Base-by-base conservation (phyloP, 2,329 filamentous ascomycete species). In the Exophiala aquamarina region DNA sequence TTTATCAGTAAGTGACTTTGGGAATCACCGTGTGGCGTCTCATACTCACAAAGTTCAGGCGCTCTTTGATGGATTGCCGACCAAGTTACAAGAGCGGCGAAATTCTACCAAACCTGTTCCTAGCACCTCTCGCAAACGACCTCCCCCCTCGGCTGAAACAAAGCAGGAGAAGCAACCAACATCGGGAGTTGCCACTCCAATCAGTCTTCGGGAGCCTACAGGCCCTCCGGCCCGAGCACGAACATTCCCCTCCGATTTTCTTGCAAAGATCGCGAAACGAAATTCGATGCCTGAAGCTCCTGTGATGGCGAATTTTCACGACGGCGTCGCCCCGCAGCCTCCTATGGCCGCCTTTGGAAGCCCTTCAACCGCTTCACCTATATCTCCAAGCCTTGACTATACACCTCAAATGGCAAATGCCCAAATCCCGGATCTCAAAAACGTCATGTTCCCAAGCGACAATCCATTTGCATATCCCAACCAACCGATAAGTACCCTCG, bases 21-120 rank as follows among this genome's bases (percentile, higher is more conserved):
- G 21, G 18, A 5, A 11, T 15, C 23, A 11, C 23, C 11, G 23
- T 6, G 6, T 6, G 45, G 18, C 46, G 11, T 9, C 7, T 4
- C 5, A 17, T 23, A n/a, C 41, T 45, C 18, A 44, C 18, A 21
- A 5, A 14, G 36, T n/a, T 13, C 10, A 93, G 88, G 76, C 77
- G 39, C 76, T 96, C 6, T 96, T 97, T 64, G 87, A 93, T 50
- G 82, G 90, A 61, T 70, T 97, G 1, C 89, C 91, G 1, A 84
- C 86, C 41, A 78, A 78, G 47, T 72, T 94, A 26, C 84, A 83
- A 59, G 73, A 79, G 44, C 65, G 70, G 26, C 70, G 75, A 47
- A 72, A 68, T 38, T 69, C 70, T 17, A 56, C 63, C 13, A 70
- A 70, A 36, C 63, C 70, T 9, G 47, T 57, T 6, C 64, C 69